Evolutionary conservation across 73 alveolate genomes (phyloP).

Genomic region (Blepharisma stoltei): DNA sequence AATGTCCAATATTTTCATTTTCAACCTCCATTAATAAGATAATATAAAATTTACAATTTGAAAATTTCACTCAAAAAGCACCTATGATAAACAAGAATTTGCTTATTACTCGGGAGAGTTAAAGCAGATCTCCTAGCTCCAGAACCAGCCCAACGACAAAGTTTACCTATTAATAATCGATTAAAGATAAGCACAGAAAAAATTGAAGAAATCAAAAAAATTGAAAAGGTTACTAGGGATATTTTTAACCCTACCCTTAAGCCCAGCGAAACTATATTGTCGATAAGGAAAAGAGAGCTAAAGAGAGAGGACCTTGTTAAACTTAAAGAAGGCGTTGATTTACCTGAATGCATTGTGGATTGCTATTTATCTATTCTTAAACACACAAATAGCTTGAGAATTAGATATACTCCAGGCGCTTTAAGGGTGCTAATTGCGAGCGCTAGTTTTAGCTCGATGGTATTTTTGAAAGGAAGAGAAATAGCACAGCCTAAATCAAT

Average conservation of each 20-base stretch:
- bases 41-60: too few relatives aligned
- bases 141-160: too few relatives aligned
- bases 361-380: not conserved
- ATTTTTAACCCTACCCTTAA: constrained; percentile 21
- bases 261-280: not conserved
- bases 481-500: constrained; percentile 4
- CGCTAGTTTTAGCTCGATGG: not conserved
- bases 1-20: too few relatives aligned
- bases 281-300: not conserved
- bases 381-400: not conserved
- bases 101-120: too few relatives aligned
- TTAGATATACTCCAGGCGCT: not conserved
- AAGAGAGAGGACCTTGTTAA: not conserved
- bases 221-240: constrained; percentile 6
- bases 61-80: too few relatives aligned
- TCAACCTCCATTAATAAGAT: too few relatives aligned
- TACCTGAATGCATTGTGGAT: constrained; percentile 5
- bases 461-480: not conserved
- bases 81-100: too few relatives aligned
- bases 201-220: not conserved
- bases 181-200: constrained; percentile 20
- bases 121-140: too few relatives aligned
- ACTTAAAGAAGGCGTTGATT: constrained; percentile 1
- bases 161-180: not conserved
- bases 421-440: not conserved